Percentiles rank a stretch among this genome's conserved stretches.
These are phyloP conservation scores for Alloascoidea hylecoeti DNA, from an alignment of 805 yeast genomes.

Conservation along the genomic window DNA sequence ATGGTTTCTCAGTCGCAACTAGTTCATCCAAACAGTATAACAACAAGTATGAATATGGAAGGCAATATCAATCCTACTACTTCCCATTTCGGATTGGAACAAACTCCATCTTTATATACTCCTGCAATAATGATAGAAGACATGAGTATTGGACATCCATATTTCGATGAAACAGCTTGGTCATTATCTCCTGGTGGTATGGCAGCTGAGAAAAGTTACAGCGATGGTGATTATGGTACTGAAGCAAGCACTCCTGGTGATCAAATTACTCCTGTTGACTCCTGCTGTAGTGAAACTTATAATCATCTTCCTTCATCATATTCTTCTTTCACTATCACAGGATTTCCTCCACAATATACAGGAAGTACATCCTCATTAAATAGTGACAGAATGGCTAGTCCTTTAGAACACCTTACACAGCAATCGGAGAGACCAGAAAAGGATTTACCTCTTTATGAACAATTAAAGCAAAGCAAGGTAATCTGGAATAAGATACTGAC, in stretches of 20 bases:
- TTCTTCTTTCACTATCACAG: background rate
- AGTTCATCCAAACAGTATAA: no score
- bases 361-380: background rate
- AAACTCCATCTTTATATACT: background rate
- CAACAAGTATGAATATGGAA: no score
- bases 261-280: background rate
- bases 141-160: no score
- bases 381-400: no score
- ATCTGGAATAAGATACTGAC: conserved; percentile 15
- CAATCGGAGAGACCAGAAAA: background rate
- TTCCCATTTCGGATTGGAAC: background rate
- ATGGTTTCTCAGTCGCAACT: no score
- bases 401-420: background rate
- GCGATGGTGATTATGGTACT: no score
- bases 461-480: conserved; percentile 13
- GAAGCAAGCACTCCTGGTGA: no score
- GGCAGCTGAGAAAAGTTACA: no score
- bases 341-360: background rate
- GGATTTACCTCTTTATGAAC: conserved; percentile 8
- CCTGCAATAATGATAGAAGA: background rate
- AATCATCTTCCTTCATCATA: background rate
- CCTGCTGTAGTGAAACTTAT: background rate
- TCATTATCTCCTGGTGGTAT: no score
- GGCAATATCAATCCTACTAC: background rate
- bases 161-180: no score